Conservation (phyloP, 495 filamentous ascomycete genomes). For the Penicillium flavigenum region DNA sequence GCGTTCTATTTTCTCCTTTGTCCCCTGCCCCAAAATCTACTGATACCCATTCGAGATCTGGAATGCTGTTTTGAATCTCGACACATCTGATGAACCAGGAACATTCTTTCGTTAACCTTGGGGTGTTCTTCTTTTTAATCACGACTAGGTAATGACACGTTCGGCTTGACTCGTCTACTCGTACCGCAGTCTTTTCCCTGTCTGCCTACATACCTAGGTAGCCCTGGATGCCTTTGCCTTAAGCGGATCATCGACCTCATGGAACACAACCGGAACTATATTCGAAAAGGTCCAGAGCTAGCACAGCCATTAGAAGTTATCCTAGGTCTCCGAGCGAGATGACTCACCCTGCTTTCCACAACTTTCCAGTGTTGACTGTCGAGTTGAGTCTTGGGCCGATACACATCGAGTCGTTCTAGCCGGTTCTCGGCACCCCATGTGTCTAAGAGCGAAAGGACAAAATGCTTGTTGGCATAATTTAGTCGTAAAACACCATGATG, state of each 20-base stretch:
- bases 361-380: slow-evolving; percentile 14
- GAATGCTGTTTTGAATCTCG: background rate
- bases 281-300: slow-evolving; percentile 9
- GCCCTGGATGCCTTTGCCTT: background rate
- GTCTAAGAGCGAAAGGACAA: slow-evolving; percentile 21
- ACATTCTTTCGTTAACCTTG: background rate
- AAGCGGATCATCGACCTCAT: slow-evolving; percentile 23
- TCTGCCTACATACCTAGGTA: background rate
- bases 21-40: background rate
- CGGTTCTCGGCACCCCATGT: slow-evolving; percentile 22
- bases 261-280: slow-evolving; percentile 4
- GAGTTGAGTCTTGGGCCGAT: slow-evolving; percentile 6
- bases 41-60: slow-evolving; percentile 6
- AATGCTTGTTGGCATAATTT: slow-evolving; percentile 14
- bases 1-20: slow-evolving; percentile 16
- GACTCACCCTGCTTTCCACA: slow-evolving; percentile 17
- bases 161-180: background rate
- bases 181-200: background rate
- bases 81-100: background rate
- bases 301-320: background rate
- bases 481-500: slow-evolving; percentile 16
- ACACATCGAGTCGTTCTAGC: slow-evolving; percentile 23
- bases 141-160: background rate
- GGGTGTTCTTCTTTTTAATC: background rate
- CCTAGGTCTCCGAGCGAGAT: background rate